A percentile compares a stretch with the other conserved stretches of the same genome.
Evolutionary conservation across 805 yeast species (phyloP).

Genomic region (Diddensiella santjacobensis): DNA sequence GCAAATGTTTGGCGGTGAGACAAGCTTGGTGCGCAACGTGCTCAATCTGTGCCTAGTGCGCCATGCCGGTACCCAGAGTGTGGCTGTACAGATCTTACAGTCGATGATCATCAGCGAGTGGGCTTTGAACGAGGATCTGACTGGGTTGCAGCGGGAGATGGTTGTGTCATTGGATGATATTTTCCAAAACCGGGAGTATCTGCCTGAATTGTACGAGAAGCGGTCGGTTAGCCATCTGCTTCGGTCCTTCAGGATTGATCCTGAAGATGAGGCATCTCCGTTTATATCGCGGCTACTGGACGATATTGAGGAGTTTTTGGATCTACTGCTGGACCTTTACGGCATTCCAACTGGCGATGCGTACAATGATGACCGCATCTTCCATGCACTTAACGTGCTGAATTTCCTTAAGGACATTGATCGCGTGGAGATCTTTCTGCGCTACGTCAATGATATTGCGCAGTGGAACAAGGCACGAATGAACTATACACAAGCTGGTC

Average conservation of each 20-base stretch:
- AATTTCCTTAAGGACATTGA: conserved; percentile 73
- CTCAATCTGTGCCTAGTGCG: conserved; percentile 67
- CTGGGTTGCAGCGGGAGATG: conserved; percentile 61
- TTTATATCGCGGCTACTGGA: conserved; percentile 50
- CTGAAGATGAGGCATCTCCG: conserved; percentile 60
- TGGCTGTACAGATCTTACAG: conserved; percentile 68
- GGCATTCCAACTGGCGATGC: conserved; percentile 78
- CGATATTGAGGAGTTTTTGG: conserved; percentile 49
- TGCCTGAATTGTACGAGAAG: conserved; percentile 56
- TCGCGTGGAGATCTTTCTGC: conserved; percentile 73
- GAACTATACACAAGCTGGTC: conserved; percentile 77
- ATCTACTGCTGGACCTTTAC: conserved; percentile 60
- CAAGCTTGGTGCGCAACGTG: conserved; percentile 59
- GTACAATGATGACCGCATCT: conserved; percentile 82
- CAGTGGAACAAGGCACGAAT: conserved; percentile 55
- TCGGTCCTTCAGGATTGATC: conserved; percentile 50
- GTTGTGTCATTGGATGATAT: conserved; percentile 61
- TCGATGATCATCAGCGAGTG: conserved; percentile 65
- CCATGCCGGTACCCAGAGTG: conserved; percentile 54
- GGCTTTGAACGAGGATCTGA: conserved; percentile 51
- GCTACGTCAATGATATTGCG: conserved; percentile 72
- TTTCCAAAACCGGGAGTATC: conserved; percentile 53
- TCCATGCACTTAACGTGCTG: conserved; percentile 70
- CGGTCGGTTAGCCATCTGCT: conserved; percentile 48
- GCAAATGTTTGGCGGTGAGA: conserved; percentile 50